phyloP scores from a whole-genome alignment of 139 green algal species.

The Chlorella sp. region DNA sequence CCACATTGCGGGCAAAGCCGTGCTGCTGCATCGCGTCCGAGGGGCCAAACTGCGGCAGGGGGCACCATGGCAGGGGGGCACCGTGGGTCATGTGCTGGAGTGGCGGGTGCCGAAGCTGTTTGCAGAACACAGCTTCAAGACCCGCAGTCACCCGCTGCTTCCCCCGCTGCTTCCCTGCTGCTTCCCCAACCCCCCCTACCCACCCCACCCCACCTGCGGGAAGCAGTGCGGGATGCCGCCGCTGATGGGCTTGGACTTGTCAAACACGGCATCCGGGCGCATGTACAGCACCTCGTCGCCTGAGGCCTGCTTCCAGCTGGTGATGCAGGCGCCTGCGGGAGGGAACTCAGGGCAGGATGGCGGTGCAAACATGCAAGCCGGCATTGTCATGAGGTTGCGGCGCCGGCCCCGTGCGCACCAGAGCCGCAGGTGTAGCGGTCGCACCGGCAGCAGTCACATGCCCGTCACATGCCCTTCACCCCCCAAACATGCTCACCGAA shows the following conservation, averaged over 20 bases:
- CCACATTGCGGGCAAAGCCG: constrained; percentile 96
- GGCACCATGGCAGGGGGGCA: background rate
- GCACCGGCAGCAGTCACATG: too few relatives aligned
- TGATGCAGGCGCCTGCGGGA: background rate
- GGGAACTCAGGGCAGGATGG: too few relatives aligned
- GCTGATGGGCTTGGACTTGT: constrained; percentile 90
- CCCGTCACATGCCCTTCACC: too few relatives aligned
- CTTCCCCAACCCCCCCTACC: too few relatives aligned
- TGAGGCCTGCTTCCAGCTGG: constrained; percentile 40
- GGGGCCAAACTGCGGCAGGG: constrained; percentile 86
- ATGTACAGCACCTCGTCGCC: constrained; percentile 96
- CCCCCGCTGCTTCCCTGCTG: too few relatives aligned
- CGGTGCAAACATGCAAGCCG: too few relatives aligned
- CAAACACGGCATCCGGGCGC: constrained; percentile 93
- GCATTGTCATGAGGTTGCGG: too few relatives aligned
- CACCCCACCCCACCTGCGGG: constrained; percentile 65
- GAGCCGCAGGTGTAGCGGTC: too few relatives aligned
- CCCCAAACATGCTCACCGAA: constrained; percentile 75
- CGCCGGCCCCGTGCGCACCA: too few relatives aligned
- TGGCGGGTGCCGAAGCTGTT: background rate
- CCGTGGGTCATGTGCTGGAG: background rate
- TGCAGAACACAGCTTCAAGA: background rate
- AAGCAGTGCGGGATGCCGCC: constrained; percentile 98
- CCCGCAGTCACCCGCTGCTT: background rate
- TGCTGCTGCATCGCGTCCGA: constrained; percentile 92